Evolutionary conservation across 2,329 filamentous ascomycete genomes (phyloP), one percentile per base, ranked within the genome.

Genomic region (Metarhizium robertsii): DNA sequence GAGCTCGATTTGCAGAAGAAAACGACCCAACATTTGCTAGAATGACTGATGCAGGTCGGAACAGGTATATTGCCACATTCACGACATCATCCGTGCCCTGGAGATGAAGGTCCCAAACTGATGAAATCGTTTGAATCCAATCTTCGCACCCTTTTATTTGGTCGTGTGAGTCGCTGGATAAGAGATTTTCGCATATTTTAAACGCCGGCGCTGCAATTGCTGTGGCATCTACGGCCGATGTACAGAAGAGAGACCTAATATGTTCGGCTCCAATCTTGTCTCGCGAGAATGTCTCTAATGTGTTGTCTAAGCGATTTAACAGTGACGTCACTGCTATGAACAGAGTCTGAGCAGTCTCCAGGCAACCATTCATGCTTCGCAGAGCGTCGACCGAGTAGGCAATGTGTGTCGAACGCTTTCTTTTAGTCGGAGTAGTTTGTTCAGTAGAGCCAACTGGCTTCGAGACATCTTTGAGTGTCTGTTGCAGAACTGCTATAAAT

Each of bases 401-500:
- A 5, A 67, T 64, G 2, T 65, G 60, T 1, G 66, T 62, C 2
- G 68, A 65, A 55, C 76, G 72, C 66, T 83, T 83, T 56, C 77
- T 68, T 61, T 79, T 80, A 43, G 73, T 66, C 8, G 63, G 55
- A 6, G 60, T 59, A 3, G 62, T 52, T 32, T 50, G 25, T 32
- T 63, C 55, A 14, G 65, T 61, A 45, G 70, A 65, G n/a, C 59
- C 57, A 10, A 52, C 47, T n/a, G 66, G 66, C 20, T 61, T 60
- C 8, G 76, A 75, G 42, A 80, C 61, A 29, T 90, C 86, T 50
- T 81, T 76, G 50, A 91, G 70, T 0, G 85, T 81, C 62, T 83
- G 79, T 62, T 85, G 82, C 46, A 95, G 67, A 10, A 90, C 79
- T 1, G 72, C 70, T 38, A 88, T 71, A 53, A 95, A 89, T 49